Conservation (phyloP, 2,329 filamentous ascomycete genomes). For the Xylariaceae sp. region DNA sequence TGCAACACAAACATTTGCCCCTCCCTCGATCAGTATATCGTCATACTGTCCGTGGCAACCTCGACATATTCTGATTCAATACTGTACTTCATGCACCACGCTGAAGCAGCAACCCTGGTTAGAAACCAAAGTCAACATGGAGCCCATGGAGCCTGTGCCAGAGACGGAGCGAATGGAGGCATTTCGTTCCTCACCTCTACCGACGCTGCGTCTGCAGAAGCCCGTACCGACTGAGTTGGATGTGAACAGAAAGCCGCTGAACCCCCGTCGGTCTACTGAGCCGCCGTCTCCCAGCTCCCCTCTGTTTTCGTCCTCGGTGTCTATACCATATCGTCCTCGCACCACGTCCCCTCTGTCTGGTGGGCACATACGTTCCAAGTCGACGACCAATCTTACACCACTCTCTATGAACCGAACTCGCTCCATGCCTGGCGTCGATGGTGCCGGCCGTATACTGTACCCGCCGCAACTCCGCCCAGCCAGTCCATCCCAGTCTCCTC, state of each 20-base stretch:
- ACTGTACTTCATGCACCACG: background rate
- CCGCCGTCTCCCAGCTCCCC: slow-evolving; percentile 53
- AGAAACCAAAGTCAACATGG: slow-evolving; percentile 17
- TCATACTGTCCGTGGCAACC: too few species aligned
- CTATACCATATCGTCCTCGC: slow-evolving; percentile 58
- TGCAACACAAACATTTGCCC: too few species aligned
- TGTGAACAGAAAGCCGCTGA: slow-evolving; percentile 49
- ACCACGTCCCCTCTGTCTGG: slow-evolving; percentile 61
- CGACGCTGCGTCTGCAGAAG: slow-evolving; percentile 50
- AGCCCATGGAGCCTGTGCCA: slow-evolving; percentile 62
- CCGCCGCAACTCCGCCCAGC: slow-evolving; percentile 52
- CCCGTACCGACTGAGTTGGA: slow-evolving; percentile 40
- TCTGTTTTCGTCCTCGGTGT: slow-evolving; percentile 44
- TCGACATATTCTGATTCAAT: too few species aligned
- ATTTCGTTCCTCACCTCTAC: slow-evolving; percentile 58
- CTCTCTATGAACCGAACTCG: slow-evolving; percentile 61
- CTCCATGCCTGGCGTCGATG: slow-evolving; percentile 62
- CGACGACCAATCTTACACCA: slow-evolving; percentile 52
- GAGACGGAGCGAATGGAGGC: slow-evolving; percentile 68
- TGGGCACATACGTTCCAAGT: slow-evolving; percentile 56
- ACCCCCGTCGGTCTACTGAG: slow-evolving; percentile 58
- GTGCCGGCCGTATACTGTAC: slow-evolving; percentile 56
- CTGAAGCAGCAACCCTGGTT: background rate
- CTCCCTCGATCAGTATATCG: too few species aligned
- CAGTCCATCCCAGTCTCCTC: slow-evolving; percentile 55